A percentile compares a stretch with the other conserved stretches of the same genome.
phyloP scores from a whole-genome alignment of 2,329 filamentous ascomycete species.

The Ophiostoma populinum region DNA sequence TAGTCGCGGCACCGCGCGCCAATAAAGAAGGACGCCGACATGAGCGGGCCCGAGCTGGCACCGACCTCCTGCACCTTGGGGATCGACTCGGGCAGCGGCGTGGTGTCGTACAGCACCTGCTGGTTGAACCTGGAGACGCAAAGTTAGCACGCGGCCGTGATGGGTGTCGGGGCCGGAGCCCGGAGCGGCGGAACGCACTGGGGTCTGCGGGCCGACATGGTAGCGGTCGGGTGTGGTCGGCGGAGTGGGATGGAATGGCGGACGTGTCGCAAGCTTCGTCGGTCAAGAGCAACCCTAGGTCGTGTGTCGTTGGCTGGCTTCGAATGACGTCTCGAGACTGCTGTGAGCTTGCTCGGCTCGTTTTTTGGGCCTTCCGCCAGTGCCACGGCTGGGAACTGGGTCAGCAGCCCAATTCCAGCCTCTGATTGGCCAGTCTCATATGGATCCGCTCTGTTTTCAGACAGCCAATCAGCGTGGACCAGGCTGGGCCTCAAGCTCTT shows the following conservation, averaged over 20 bases:
- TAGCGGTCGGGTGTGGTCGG: conserved; percentile 2
- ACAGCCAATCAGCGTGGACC: conserved; percentile 9
- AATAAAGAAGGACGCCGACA: conserved; percentile 92
- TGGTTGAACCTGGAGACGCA: conserved; percentile 67
- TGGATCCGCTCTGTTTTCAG: conserved; percentile 1
- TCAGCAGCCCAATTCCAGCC: conserved; percentile 11
- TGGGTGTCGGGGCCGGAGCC: not conserved
- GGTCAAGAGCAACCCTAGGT: too few species aligned
- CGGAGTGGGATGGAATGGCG: not conserved
- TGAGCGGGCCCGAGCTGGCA: conserved; percentile 75
- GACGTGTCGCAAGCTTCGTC: conserved; percentile 15
- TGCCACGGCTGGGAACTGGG: conserved; percentile 6
- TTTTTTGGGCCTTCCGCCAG: conserved; percentile 5
- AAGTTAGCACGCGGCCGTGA: not conserved
- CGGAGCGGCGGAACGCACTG: conserved; percentile 25
- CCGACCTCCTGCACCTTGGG: conserved; percentile 89
- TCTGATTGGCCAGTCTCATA: conserved; percentile 12
- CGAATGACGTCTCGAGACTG: too few species aligned
- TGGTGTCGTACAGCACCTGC: conserved; percentile 84
- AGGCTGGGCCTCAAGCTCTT: conserved; percentile 8
- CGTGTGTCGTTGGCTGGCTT: conserved; percentile 10
- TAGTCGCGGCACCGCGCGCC: conserved; percentile 85
- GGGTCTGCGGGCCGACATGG: conserved; percentile 43
- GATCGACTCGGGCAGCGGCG: conserved; percentile 80
- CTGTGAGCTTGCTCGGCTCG: too few species aligned